Evolutionary conservation across 192 early-diverging fungal species (phyloP).

Genomic region (Coemansia sp.): DNA sequence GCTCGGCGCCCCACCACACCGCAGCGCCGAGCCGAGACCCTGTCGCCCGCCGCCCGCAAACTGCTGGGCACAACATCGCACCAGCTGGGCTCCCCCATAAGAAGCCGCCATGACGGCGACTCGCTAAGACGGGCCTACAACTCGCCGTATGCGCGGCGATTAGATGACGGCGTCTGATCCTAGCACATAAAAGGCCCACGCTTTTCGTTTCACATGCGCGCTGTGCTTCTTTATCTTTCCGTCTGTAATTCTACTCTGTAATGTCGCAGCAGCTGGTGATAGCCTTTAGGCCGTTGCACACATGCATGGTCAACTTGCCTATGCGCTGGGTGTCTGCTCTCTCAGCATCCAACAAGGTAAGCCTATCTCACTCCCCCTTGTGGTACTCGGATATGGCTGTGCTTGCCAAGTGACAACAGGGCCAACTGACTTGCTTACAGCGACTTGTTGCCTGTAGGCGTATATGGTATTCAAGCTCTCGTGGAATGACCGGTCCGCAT

Average conservation of each 20-base stretch:
- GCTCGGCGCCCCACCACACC: not conserved
- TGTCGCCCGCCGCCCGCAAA: constrained; percentile 36
- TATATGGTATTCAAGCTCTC: constrained; percentile 34
- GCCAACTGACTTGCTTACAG: too few species aligned
- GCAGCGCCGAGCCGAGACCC: not conserved
- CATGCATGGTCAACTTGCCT: constrained; percentile 73
- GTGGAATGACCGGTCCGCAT: constrained; percentile 14
- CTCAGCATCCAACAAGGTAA: constrained; percentile 62
- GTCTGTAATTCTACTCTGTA: not conserved
- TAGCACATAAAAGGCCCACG: not conserved
- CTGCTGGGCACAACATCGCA: constrained; percentile 14
- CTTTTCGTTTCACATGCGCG: not conserved
- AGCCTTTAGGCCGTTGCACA: constrained; percentile 55
- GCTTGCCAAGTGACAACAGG: too few species aligned
- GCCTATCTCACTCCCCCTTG: too few species aligned
- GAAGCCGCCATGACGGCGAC: not conserved
- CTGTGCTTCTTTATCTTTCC: not conserved
- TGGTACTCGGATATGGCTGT: too few species aligned
- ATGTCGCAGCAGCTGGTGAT: constrained; percentile 64
- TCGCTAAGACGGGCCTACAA: constrained; percentile 19
- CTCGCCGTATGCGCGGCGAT: constrained; percentile 18
- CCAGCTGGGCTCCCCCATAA: not conserved
- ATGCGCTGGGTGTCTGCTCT: constrained; percentile 66
- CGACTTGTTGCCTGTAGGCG: constrained; percentile 4
- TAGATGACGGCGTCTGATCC: too few species aligned